Evolutionary conservation across 164 flowering plant genomes (phyloP), one percentile per base, ranked within the genome.

Genomic region (Sedum album): DNA sequence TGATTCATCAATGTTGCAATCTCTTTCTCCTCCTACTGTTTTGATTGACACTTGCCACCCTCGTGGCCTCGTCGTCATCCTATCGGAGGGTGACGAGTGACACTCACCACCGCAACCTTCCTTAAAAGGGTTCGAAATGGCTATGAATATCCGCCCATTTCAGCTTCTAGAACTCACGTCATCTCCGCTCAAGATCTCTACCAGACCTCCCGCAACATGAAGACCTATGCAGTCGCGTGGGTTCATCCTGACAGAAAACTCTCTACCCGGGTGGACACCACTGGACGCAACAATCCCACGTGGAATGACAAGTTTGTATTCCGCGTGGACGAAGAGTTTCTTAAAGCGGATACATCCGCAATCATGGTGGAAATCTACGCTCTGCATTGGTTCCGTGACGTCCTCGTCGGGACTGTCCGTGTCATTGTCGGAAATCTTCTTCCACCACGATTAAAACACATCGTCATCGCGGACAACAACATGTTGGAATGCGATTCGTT

Each of bases 171-270:
- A 93, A 49, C 76, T 93, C 68, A 93, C 66, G 49, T 93, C 60
- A 86, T 93, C 17, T 93, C 98, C 0, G 98, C 91, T 0, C 98
- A 90, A 65, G 98, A 93, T 68, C 69, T 93, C 30, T 81, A 80
- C 31, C 81, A 74, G 4, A 79, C 83, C 0, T 65, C 80, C 4
- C 76, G 80, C 8, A 39, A 74, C 21, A 66, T 66, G 68, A 66
- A 66, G 36, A 66, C 68, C 33, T 66, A 66, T 38, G 57, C 53
- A 6, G 57, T 66, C 1, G 68, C 35, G 20, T 66, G 68, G 68
- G 53, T 66, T 8, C 49, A 66, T 21, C 68, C 49, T 7, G 53
- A 66, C 15, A 44, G 49, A 28, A 66, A 66, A 28, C 53, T 66
- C 31, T 38, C 68, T 11, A 39, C 68, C 30, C 48, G 51, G 8